A percentile compares a stretch with the other conserved stretches of the same genome.
Conservation (phyloP, 768 basidiomycete genomes). For the Melanogaster broomeanus region DNA sequence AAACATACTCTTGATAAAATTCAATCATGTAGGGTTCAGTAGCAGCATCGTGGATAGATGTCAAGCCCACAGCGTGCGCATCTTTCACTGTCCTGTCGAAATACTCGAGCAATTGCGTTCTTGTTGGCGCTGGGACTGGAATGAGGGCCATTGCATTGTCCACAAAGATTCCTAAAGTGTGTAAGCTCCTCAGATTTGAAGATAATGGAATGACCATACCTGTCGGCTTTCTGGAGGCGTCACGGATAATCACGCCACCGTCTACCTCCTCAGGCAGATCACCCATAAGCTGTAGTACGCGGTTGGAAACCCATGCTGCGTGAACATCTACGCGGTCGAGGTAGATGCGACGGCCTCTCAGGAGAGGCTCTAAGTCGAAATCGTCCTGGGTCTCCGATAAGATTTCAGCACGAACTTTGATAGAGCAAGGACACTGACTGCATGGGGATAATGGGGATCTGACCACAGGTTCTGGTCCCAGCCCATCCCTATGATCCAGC, state of each 20-base stretch:
- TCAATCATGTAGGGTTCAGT: slow-evolving; percentile 50
- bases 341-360: slow-evolving; percentile 70
- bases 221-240: slow-evolving; percentile 62
- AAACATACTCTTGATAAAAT: slow-evolving; percentile 64
- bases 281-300: slow-evolving; percentile 64
- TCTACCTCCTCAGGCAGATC: slow-evolving; percentile 61
- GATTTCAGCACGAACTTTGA: neutral
- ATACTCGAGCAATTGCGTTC: slow-evolving; percentile 55
- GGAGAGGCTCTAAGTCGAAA: slow-evolving; percentile 65
- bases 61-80: slow-evolving; percentile 79
- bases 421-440: slow-evolving; percentile 46
- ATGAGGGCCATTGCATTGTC: slow-evolving; percentile 88
- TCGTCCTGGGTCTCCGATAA: slow-evolving; percentile 53
- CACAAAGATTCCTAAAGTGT: slow-evolving; percentile 62
- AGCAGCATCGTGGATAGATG: slow-evolving; percentile 84
- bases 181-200: neutral
- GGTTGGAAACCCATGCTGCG: slow-evolving; percentile 82
- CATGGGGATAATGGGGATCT: slow-evolving; percentile 64
- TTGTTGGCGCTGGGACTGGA: slow-evolving; percentile 61
- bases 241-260: slow-evolving; percentile 77
- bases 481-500: slow-evolving; percentile 85
- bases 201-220: slow-evolving; percentile 40
- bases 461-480: slow-evolving; percentile 93
- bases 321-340: slow-evolving; percentile 82
- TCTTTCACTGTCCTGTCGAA: slow-evolving; percentile 66